phyloP scores from a whole-genome alignment of 148 eudicot genomes.

The Bassia scoparia region DNA sequence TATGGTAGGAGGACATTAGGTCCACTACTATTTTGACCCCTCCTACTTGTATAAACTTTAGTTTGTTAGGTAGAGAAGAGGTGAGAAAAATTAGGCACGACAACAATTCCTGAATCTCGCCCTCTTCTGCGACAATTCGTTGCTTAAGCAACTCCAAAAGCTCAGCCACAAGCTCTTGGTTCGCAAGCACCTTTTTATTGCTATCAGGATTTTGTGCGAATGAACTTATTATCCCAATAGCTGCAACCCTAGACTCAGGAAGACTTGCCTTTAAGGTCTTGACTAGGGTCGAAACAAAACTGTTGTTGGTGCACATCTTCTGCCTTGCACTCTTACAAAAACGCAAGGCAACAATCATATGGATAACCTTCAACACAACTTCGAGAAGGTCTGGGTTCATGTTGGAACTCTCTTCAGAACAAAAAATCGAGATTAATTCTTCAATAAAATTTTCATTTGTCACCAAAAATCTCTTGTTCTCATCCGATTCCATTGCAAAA shows the following conservation, averaged over 20 bases:
- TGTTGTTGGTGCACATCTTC: background rate
- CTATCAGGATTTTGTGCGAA: constrained; percentile 23
- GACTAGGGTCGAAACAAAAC: constrained; percentile 6
- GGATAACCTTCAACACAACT: constrained; percentile 28
- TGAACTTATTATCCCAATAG: constrained; percentile 31
- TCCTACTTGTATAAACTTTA: constrained; percentile 38
- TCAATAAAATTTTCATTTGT: constrained; percentile 22
- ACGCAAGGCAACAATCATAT: constrained; percentile 20
- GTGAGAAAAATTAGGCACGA: constrained; percentile 29
- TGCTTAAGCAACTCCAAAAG: background rate
- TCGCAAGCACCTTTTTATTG: constrained; percentile 26
- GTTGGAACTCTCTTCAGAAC: background rate
- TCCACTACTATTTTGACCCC: constrained; percentile 21
- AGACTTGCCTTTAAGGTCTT: constrained; percentile 28
- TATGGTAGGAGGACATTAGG: background rate
- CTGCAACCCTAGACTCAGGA: constrained; percentile 26
- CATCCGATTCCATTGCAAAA: constrained; percentile 38
- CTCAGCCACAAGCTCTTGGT: constrained; percentile 16
- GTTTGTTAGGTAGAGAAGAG: constrained; percentile 32
- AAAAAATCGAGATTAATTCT: constrained; percentile 15
- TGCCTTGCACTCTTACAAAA: background rate
- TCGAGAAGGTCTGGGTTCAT: constrained; percentile 30
- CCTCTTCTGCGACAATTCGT: background rate
- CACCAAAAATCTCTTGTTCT: constrained; percentile 34
- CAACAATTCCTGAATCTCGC: constrained; percentile 22